phyloP scores from a whole-genome alignment of 805 yeast genomes.

The Candida pseudoglaebosa region DNA sequence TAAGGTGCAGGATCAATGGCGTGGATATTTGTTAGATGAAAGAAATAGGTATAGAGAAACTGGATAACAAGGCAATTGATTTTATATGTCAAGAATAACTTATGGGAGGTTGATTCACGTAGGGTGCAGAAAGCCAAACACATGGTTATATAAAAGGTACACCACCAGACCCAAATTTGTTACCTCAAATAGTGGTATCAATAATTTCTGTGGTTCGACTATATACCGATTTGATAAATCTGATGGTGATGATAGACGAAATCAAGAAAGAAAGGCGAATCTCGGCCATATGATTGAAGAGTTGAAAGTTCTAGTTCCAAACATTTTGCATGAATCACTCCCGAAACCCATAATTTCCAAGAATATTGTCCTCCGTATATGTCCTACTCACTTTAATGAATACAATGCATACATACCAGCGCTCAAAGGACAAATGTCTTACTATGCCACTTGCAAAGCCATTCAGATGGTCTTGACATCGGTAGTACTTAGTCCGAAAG shows the following conservation, averaged over 20 bases:
- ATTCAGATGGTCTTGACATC: slow-evolving; percentile 52
- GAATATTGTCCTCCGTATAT: slow-evolving; percentile 48
- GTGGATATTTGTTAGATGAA: no score
- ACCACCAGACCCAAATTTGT: neutral
- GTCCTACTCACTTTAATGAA: slow-evolving; percentile 48
- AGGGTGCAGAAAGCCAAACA: neutral
- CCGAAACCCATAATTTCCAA: slow-evolving; percentile 42
- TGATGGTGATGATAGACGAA: slow-evolving; percentile 5
- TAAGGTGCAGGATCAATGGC: neutral
- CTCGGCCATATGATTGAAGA: slow-evolving; percentile 51
- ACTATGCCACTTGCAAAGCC: slow-evolving; percentile 54
- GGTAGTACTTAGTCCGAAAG: slow-evolving; percentile 50
- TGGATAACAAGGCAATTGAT: neutral
- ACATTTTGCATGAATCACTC: slow-evolving; percentile 42
- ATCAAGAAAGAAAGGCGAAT: slow-evolving; percentile 41
- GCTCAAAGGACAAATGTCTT: slow-evolving; percentile 52
- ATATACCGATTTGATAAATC: neutral
- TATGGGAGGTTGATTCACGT: neutral
- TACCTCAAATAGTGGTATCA: neutral
- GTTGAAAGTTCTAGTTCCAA: slow-evolving; percentile 47
- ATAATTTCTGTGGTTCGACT: neutral
- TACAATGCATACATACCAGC: slow-evolving; percentile 50
- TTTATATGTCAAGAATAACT: neutral
- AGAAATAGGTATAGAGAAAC: neutral
- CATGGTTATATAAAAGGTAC: neutral